Base-by-base conservation (phyloP, 495 filamentous ascomycete species). In the Tuber indicum region DNA sequence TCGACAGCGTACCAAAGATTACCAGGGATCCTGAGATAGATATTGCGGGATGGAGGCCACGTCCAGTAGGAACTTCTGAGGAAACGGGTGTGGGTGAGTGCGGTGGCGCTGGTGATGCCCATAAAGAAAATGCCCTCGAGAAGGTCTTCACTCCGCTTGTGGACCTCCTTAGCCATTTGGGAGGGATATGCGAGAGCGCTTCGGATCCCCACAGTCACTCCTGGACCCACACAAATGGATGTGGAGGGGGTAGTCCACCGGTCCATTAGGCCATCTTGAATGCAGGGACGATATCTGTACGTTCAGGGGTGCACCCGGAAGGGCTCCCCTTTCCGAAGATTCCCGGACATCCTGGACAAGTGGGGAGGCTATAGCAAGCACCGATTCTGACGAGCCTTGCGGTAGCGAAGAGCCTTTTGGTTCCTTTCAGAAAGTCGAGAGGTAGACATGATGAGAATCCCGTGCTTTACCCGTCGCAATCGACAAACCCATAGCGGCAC, bases 41-140 rank as follows among this genome's bases (percentile, higher is more conserved):
- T 6, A 52, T n/a, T 26, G 52, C 52, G n/a, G 52, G 42, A 32
- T 8, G 32, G 19, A 78, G 75, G 39, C 19, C 43, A 19, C 16
- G 52, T 14, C 77, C 52, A 52, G 75, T 43, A 73, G 77, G 32
- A 26, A 71, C 77, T 21, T 78, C 73, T 21, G 75, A 77, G 16
- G 70, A 73, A 62, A 77, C 73, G 43, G 52, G 71, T 73, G 49
- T 47, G 52, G 14, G 45, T 78, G 62, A 70, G 77, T 47, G 77
- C 70, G 26, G 2, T 52, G 26, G 26, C 52, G 23, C 23, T 4
- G 52, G n/a, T 10, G n/a, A 9, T 26, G 23, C 12, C 52, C 52
- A 52, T 4, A n/a, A 58, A n/a, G 52, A 12, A 58, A 58, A 10
- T 9, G n/a, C n/a, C n/a, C n/a, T 7, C n/a, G n/a, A 26, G 52